A percentile compares a stretch with the other conserved stretches of the same genome.
These are phyloP conservation scores for Ocimum tenuiflorum DNA, from an alignment of 257 asterid genomes.

Conservation along the genomic window DNA sequence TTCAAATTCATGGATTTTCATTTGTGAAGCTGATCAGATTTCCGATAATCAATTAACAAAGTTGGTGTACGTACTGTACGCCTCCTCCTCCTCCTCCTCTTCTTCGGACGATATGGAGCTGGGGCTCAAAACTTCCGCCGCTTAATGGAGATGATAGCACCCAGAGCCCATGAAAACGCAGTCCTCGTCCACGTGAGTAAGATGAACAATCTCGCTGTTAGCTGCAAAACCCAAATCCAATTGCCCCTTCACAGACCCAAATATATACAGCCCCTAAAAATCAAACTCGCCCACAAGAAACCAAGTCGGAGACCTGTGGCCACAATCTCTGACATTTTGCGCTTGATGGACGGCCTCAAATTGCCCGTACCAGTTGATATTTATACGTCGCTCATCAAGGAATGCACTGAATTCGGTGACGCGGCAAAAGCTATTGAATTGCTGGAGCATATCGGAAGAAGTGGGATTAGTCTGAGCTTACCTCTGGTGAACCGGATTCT, in stretches of 20 bases:
- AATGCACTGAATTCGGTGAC: slow-evolving; percentile 47
- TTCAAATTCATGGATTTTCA: no score
- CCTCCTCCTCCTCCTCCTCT: no score
- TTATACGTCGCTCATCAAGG: slow-evolving; percentile 54
- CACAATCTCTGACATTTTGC: slow-evolving; percentile 52
- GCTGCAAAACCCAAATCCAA: slow-evolving; percentile 34
- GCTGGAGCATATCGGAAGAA: slow-evolving; percentile 35
- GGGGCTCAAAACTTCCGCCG: no score
- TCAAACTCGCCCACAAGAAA: slow-evolving; percentile 22
- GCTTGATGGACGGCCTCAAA: slow-evolving; percentile 54
- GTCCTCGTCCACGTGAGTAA: not conserved
- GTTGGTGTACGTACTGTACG: no score
- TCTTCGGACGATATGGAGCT: no score
- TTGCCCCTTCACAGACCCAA: slow-evolving; percentile 47
- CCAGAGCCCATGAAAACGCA: slow-evolving; percentile 10
- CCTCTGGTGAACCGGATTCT: slow-evolving; percentile 38
- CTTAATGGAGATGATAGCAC: slow-evolving; percentile 23
- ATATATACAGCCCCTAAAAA: slow-evolving; percentile 25
- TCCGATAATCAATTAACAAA: no score
- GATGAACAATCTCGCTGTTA: slow-evolving; percentile 7
- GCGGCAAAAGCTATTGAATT: slow-evolving; percentile 42
- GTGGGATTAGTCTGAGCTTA: slow-evolving; percentile 29
- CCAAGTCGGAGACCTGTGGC: slow-evolving; percentile 20
- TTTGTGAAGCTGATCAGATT: no score
- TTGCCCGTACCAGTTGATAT: slow-evolving; percentile 40